phyloP scores from a whole-genome alignment of 73 alveolate species.

The Diophrys sp. region DNA sequence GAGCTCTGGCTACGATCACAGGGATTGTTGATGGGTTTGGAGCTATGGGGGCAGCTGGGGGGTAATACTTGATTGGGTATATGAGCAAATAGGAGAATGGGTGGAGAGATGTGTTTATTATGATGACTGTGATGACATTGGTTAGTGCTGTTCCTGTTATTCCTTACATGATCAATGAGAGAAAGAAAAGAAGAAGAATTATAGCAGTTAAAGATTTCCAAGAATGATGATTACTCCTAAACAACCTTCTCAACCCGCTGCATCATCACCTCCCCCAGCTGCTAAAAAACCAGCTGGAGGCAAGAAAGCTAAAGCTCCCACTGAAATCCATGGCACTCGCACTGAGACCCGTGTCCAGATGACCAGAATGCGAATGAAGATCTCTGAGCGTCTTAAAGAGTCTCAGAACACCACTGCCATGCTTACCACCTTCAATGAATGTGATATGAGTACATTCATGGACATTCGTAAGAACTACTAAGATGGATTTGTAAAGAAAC shows the following conservation, averaged over 20 bases:
- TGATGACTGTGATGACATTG: background rate
- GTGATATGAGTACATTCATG: slow-evolving; percentile 86
- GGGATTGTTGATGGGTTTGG: slow-evolving; percentile 41
- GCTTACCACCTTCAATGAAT: slow-evolving; percentile 84
- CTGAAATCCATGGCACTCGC: slow-evolving; percentile 70
- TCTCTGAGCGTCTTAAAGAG: slow-evolving; percentile 81
- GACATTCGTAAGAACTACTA: slow-evolving; percentile 76
- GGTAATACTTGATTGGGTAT: slow-evolving; percentile 1
- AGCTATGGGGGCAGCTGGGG: slow-evolving; percentile 26
- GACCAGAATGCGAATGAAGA: slow-evolving; percentile 83
- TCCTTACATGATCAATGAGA: background rate
- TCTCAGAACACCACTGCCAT: slow-evolving; percentile 87
- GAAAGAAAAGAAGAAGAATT: too few species aligned
- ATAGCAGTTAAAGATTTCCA: too few species aligned
- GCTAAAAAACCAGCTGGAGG: slow-evolving; percentile 22
- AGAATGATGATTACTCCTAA: too few species aligned
- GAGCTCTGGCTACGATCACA: slow-evolving; percentile 40
- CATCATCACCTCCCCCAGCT: slow-evolving; percentile 28
- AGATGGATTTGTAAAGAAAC: slow-evolving; percentile 79
- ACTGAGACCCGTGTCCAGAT: slow-evolving; percentile 80
- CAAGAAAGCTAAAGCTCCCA: slow-evolving; percentile 32
- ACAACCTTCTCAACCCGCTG: too few species aligned
- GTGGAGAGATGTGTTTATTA: background rate
- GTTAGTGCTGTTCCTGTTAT: background rate
- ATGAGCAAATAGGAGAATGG: background rate